These are phyloP conservation scores for Oidium heveae DNA, from an alignment of 2,329 filamentous ascomycete genomes.

Conservation along the genomic window DNA sequence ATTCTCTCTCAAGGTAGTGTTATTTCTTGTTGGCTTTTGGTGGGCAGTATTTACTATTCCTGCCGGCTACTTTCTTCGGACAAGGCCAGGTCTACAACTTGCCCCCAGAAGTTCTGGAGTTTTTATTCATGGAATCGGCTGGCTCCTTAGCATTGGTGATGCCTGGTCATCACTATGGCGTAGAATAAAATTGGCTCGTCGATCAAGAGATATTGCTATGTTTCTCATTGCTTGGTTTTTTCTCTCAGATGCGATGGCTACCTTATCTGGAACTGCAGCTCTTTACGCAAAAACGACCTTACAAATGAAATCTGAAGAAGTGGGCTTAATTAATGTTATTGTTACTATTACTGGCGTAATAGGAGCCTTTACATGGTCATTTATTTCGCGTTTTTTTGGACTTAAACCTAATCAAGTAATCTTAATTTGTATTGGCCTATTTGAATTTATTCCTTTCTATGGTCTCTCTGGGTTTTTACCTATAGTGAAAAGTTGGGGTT, in stretches of 20 bases:
- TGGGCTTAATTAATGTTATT: slow-evolving; percentile 86
- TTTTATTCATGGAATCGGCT: slow-evolving; percentile 20
- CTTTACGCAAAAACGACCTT: slow-evolving; percentile 87
- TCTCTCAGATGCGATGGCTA: slow-evolving; percentile 80
- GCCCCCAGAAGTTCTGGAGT: slow-evolving; percentile 12
- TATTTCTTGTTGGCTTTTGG: slow-evolving; percentile 74
- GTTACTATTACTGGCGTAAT: slow-evolving; percentile 62
- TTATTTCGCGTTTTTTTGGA: slow-evolving; percentile 41
- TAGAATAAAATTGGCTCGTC: slow-evolving; percentile 50
- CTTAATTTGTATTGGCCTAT: slow-evolving; percentile 67
- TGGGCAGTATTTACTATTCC: slow-evolving; percentile 85
- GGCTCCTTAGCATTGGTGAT: slow-evolving; percentile 49
- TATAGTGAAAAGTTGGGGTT: slow-evolving; percentile 46
- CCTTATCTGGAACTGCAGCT: slow-evolving; percentile 80
- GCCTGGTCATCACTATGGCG: slow-evolving; percentile 71
- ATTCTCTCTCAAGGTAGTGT: slow-evolving; percentile 63
- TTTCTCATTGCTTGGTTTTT: slow-evolving; percentile 86
- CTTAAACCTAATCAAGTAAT: slow-evolving; percentile 70
- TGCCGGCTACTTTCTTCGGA: slow-evolving; percentile 62
- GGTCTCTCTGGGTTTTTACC: slow-evolving; percentile 73
- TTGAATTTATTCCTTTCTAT: slow-evolving; percentile 82
- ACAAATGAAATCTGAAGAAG: slow-evolving; percentile 64
- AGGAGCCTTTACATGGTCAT: slow-evolving; percentile 77
- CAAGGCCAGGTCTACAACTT: slow-evolving; percentile 68
- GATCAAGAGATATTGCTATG: slow-evolving; percentile 45